Conservation (phyloP, 306 rosid species). For the Herpetospermum pedunculosum region DNA sequence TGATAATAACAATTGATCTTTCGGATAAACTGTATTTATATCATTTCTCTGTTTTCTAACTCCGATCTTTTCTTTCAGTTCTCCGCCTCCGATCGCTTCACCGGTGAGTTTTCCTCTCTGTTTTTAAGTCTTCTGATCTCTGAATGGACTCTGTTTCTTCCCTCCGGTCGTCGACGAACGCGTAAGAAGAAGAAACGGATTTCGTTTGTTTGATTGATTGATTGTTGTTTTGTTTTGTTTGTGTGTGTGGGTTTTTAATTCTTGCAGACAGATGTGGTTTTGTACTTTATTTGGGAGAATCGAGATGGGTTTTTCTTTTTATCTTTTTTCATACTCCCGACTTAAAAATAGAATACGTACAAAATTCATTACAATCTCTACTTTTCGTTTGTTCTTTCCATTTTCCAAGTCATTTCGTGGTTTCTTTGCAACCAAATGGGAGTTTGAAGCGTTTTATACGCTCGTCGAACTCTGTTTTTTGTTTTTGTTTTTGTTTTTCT, state of each 20-base stretch:
- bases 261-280: neutral
- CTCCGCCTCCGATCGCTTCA: neutral
- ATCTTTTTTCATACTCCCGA: neutral
- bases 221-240: neutral
- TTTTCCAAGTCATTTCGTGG: neutral
- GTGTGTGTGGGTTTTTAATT: neutral
- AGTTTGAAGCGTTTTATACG: neutral
- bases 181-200: neutral
- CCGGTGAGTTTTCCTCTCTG: constrained; percentile 1
- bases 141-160: neutral
- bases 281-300: constrained; percentile 4
- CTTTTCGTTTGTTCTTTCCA: too few species aligned
- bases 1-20: neutral
- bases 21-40: constrained; percentile 1
- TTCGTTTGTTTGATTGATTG: neutral
- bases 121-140: neutral
- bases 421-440: neutral
- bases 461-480: neutral
- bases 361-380: neutral
- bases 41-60: neutral
- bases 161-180: neutral
- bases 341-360: neutral
- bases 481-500: neutral
- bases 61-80: neutral
- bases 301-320: neutral